phyloP scores from a whole-genome alignment of 495 filamentous ascomycete species.

The Hyphodiscus hymeniophilus region DNA sequence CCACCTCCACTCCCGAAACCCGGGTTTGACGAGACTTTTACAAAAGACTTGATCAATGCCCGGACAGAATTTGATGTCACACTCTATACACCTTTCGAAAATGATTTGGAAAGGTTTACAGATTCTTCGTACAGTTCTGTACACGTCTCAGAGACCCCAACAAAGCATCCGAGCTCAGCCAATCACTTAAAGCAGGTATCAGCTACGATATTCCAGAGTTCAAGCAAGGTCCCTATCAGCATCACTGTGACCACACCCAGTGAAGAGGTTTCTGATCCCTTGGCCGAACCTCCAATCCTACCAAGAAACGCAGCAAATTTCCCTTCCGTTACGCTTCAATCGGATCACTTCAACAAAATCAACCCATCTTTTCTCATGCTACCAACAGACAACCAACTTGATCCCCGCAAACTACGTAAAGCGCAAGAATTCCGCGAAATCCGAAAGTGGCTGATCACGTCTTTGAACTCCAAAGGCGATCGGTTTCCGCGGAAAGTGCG shows the following conservation, averaged over 20 bases:
- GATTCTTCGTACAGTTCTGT: too few species aligned
- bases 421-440: conserved; percentile 16
- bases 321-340: not conserved
- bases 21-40: too few species aligned
- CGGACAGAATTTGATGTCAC: too few species aligned
- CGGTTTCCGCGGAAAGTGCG: conserved; percentile 14
- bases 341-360: not conserved
- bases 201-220: conserved; percentile 11
- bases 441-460: conserved; percentile 12
- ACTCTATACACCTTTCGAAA: too few species aligned
- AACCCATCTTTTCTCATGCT: conserved; percentile 11
- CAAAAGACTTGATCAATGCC: too few species aligned
- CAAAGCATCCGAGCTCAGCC: too few species aligned
- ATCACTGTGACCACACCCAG: conserved; percentile 16
- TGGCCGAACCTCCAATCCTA: conserved; percentile 1
- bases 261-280: not conserved
- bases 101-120: too few species aligned
- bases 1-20: too few species aligned
- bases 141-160: too few species aligned
- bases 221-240: conserved; percentile 9
- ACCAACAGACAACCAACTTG: conserved; percentile 6
- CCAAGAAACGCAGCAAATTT: not conserved
- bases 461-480: conserved; percentile 13
- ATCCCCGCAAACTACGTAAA: conserved; percentile 9
- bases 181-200: conserved; percentile 4